Evolutionary conservation across 2,329 filamentous ascomycete genomes (phyloP), one percentile per base, ranked within the genome.

Genomic region (Aureobasidium sp.): DNA sequence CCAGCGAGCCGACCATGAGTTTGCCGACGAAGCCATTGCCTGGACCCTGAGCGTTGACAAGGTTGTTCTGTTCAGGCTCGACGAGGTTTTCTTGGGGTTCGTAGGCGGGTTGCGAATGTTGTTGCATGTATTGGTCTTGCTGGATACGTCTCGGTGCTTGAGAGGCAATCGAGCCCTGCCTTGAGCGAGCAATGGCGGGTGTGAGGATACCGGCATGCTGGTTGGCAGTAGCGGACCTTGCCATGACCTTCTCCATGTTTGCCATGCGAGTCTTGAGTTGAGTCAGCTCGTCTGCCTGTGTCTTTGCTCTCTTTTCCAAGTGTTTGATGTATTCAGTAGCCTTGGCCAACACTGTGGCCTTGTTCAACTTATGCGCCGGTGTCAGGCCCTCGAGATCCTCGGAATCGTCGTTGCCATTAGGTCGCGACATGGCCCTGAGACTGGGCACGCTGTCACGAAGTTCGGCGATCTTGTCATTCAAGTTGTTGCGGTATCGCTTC

Each of bases 391-490:
- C 79, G 11, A 94, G 78, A 57, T 91, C 91, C 68, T 95, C 87
- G 17, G 88, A 80, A 62, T 94, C 90, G 39, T 88, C 85, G 67
- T 93, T 90, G 37, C 74, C 73, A 7, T 67, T 68, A 7, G 72
- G 70, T 14, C 76, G 85, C 79, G 86, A 85, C 84, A 92, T 90
- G 68, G 91, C 89, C 53, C 92, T 85, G 62, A 97, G 78, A 73
- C 90, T 95, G 1, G 93, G 93, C 15, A 97, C 91, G 70, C 91
- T 96, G 73, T 97, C 91, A 68, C 92, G 83, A 64, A 97, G 78
- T 63, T 92, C 91, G 49, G 91, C 89, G 69, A 97, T 97, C 78
- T 97, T 97, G 72, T 97, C 93, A 71, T 97, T 97, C 62, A 97
- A 81, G 70, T 97, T 97, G 60, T 90, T 96, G 69, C 93, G 87